Conservation (phyloP, 306 rosid species). For the Quercus mongolica region DNA sequence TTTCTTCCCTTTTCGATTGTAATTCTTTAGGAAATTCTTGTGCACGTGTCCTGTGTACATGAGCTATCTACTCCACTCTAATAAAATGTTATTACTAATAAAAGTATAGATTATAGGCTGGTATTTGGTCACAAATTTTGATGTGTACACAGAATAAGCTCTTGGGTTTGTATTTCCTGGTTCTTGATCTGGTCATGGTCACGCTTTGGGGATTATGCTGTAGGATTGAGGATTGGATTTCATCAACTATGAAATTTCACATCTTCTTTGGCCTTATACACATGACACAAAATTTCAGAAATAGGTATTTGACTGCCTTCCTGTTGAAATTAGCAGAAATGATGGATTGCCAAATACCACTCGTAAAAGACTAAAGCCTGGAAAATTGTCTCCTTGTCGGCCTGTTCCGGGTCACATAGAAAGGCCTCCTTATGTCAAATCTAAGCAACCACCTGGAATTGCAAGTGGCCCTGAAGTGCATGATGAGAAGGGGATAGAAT, state of each 20-base stretch:
- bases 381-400: conserved; percentile 71
- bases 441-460: conserved; percentile 63
- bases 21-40: no score
- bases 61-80: no score
- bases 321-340: conserved; percentile 47
- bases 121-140: not conserved
- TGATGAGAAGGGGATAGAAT: conserved; percentile 73
- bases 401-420: conserved; percentile 65
- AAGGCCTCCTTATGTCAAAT: conserved; percentile 74
- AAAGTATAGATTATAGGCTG: not conserved
- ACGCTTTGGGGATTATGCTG: not conserved
- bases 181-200: not conserved
- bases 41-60: no score
- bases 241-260: not conserved
- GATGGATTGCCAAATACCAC: conserved; percentile 47
- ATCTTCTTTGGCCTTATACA: not conserved
- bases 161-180: not conserved
- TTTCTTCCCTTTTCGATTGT: no score
- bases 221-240: not conserved
- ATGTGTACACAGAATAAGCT: not conserved
- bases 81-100: no score
- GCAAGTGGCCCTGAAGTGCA: conserved; percentile 79
- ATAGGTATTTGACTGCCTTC: conserved; percentile 17
- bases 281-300: not conserved
- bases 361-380: conserved; percentile 70